phyloP scores from a whole-genome alignment of 352 stramenopile genomes.

The Phytophthora pinifolia region DNA sequence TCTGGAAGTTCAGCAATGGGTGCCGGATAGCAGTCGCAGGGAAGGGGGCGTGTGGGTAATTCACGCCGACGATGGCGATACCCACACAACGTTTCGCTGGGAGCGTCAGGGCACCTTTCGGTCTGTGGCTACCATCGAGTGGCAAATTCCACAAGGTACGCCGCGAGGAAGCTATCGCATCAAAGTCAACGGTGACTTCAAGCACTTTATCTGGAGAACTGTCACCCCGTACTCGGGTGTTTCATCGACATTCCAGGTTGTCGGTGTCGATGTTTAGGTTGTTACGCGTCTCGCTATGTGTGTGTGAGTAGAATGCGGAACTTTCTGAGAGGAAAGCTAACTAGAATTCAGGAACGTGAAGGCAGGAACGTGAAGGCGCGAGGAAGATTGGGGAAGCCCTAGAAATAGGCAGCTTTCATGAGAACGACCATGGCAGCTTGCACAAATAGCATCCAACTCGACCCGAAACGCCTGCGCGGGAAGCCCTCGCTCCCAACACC shows the following conservation, averaged over 20 bases:
- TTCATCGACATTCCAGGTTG: constrained; percentile 59
- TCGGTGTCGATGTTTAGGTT: constrained; percentile 7
- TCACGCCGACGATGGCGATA: constrained; percentile 70
- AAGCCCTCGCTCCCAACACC: not conserved
- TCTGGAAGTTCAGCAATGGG: constrained; percentile 73
- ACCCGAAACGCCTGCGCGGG: constrained; percentile 9
- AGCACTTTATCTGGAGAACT: constrained; percentile 55
- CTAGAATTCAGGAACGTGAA: too few species aligned
- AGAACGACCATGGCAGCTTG: not conserved
- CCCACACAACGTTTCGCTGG: constrained; percentile 80
- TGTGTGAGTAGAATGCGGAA: too few species aligned
- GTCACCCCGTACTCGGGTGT: constrained; percentile 55
- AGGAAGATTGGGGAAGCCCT: not conserved
- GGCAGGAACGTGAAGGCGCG: too few species aligned
- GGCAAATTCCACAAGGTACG: constrained; percentile 52
- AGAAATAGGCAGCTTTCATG: not conserved
- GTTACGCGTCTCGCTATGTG: too few species aligned
- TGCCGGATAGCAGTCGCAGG: constrained; percentile 34
- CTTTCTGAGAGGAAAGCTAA: too few species aligned
- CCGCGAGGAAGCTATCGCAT: constrained; percentile 63
- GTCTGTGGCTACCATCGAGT: constrained; percentile 72
- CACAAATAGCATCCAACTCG: constrained; percentile 6
- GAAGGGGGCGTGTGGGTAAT: constrained; percentile 67
- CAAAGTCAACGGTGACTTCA: constrained; percentile 81
- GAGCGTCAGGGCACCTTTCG: constrained; percentile 65